A percentile compares a stretch with the other conserved stretches of the same genome.
These are phyloP conservation scores for Neonectria coccinea DNA, from an alignment of 2,329 filamentous ascomycete genomes.

Conservation along the genomic window DNA sequence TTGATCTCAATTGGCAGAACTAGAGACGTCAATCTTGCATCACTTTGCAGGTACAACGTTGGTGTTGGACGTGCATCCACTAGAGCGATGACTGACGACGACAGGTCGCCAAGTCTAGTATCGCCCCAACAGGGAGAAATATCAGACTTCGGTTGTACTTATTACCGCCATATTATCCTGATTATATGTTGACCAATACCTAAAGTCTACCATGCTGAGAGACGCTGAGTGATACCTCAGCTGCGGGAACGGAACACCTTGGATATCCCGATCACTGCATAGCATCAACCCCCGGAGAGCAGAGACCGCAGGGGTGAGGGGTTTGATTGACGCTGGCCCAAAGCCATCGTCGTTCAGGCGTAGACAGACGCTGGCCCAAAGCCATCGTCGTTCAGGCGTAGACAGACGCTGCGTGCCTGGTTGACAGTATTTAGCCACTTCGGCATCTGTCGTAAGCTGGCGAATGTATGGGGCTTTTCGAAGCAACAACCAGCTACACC, in stretches of 20 bases:
- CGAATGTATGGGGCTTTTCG: background rate
- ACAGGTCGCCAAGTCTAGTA: background rate
- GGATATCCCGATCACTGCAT: background rate
- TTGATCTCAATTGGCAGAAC: too few relatives aligned
- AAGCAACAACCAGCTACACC: background rate
- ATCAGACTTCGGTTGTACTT: background rate
- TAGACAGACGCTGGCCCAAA: background rate
- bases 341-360: background rate
- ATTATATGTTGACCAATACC: background rate
- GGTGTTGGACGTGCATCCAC: background rate
- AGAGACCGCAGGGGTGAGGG: background rate
- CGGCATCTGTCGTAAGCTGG: background rate
- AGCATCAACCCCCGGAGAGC: conserved; percentile 2
- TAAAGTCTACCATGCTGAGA: background rate
- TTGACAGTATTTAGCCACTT: background rate
- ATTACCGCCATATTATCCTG: background rate
- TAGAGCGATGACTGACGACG: background rate
- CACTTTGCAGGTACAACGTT: background rate
- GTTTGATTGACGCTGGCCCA: background rate
- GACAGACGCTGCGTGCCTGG: too few relatives aligned
- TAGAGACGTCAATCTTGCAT: background rate
- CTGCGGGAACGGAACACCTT: background rate
- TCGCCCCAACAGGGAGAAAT: background rate
- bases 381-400: background rate
- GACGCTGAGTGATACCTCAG: background rate